Percentiles rank a stretch among this genome's conserved stretches.
phyloP scores from a whole-genome alignment of 2,329 filamentous ascomycete genomes.

The Arthroderma sp. region DNA sequence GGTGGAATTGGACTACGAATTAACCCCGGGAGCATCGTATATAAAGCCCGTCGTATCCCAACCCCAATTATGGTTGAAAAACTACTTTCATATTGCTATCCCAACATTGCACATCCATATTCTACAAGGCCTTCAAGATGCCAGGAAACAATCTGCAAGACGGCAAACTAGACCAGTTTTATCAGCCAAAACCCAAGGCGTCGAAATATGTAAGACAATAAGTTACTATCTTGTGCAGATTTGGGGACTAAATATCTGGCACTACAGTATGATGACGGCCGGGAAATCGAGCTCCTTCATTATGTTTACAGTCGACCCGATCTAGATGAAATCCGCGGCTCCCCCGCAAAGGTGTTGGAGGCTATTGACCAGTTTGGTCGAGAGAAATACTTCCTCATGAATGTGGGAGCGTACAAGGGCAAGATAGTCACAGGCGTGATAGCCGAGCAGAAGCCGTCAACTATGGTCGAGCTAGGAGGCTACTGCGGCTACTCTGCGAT shows the following conservation, averaged over 20 bases:
- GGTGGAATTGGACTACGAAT: no score
- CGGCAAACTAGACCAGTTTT: no score
- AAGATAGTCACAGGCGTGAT: constrained; percentile 58
- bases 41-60: no score
- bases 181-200: no score
- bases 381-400: constrained; percentile 63
- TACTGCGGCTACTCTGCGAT: constrained; percentile 75
- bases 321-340: constrained; percentile 50
- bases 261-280: constrained; percentile 45
- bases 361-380: constrained; percentile 59
- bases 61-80: no score
- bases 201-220: no score
- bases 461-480: constrained; percentile 67
- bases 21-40: no score
- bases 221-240: neutral
- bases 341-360: constrained; percentile 49
- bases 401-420: constrained; percentile 63
- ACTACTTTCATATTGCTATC: no score
- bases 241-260: neutral
- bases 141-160: no score
- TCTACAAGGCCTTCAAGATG: no score
- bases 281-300: constrained; percentile 60
- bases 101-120: no score
- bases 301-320: constrained; percentile 52
- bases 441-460: constrained; percentile 48